These are phyloP conservation scores for Fraxinus anomala DNA, from an alignment of 257 asterid species.

Conservation along the genomic window DNA sequence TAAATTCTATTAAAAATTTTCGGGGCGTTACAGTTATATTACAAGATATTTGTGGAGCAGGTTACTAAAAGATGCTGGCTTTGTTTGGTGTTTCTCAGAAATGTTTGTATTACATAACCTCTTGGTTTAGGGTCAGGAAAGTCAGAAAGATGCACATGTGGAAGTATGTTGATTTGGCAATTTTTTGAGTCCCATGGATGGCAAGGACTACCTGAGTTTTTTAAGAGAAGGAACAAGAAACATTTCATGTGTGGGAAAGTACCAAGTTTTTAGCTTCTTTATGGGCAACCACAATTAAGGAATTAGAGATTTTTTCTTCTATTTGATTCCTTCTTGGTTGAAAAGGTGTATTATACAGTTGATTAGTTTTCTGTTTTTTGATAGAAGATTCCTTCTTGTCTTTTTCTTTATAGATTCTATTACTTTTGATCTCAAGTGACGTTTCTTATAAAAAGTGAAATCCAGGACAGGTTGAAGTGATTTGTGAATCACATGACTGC, in stretches of 20 bases:
- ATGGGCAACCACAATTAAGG: background rate
- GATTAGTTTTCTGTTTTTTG: background rate
- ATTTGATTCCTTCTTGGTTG: background rate
- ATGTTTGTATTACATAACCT: background rate
- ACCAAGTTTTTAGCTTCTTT: background rate
- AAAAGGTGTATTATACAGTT: background rate
- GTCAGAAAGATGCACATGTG: background rate
- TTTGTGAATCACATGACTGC: background rate
- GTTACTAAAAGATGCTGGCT: background rate
- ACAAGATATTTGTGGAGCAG: background rate
- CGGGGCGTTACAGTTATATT: background rate
- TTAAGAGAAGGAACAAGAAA: background rate
- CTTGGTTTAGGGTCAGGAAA: background rate
- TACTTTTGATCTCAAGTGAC: background rate
- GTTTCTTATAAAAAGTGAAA: background rate
- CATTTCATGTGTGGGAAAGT: background rate
- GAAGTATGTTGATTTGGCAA: background rate
- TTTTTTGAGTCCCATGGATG: background rate
- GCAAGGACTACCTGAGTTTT: background rate
- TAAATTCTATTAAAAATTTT: too few relatives aligned
- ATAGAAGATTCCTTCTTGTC: background rate
- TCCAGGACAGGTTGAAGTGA: background rate
- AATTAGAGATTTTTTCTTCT: background rate
- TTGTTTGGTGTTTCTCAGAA: background rate
- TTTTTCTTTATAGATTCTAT: background rate